Base-by-base conservation (phyloP, 2,329 filamentous ascomycete genomes). In the Rutstroemia sp. region DNA sequence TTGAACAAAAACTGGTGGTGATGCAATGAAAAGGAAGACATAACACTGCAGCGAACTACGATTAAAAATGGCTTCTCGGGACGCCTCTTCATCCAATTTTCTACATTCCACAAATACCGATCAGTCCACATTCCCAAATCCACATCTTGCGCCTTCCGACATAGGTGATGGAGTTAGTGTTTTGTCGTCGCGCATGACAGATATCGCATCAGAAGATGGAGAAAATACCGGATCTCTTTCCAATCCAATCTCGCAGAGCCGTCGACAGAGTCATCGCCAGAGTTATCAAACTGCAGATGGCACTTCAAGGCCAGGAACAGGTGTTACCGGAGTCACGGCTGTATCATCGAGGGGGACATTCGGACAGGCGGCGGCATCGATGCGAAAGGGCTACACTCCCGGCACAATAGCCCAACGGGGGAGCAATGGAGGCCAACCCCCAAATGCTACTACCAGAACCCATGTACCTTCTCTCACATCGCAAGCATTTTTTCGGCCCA, bases 401-500 rank as follows among this genome's bases (percentile, higher is more conserved):
- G 54, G 48, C 34, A 21, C 16, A 25, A 47, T 52, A 19, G 25
- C 49, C 21, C 54, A 52, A 47, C 51, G 58, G 44, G 61, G 61
- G 59, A 70, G 77, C 64, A 61, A 62, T 34, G 78, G 71, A 69
- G 83, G 72, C 63, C 79, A 79, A 62, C 86, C 77, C 53, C 79
- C 77, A 16, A 92, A 86, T 62, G 79, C 88, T 44, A 78, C 87
- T 47, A 91, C 86, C 69, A 82, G 86, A 67, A 94, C 89, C 44
- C 94, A 99, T 76, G 91, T 95, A 19, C 92, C 94, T 1, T 91
- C 88, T 1, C 76, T 99, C 53, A 87, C 90, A 2, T 91, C 90
- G 16, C 88, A 92, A 67, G 92, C 90, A 54, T 97, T 99, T 75
- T 96, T 95, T 69, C 87, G 87, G 21, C 94, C 94, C 41, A 95